These are phyloP conservation scores for Royoungia palumana DNA, from an alignment of 768 basidiomycete species.

Conservation along the genomic window DNA sequence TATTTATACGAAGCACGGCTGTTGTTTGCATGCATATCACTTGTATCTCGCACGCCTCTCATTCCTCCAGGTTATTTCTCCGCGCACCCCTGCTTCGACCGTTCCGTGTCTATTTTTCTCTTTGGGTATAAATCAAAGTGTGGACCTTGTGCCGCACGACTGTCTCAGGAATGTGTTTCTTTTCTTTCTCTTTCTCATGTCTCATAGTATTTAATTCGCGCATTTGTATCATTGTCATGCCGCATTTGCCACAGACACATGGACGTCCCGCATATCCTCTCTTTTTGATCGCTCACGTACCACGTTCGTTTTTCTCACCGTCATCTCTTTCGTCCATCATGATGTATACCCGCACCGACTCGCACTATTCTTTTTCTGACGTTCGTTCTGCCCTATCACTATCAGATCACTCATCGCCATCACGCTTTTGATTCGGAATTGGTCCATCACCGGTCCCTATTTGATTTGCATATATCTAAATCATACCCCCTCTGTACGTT, in stretches of 20 bases:
- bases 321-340: not conserved
- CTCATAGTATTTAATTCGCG: constrained; percentile 28
- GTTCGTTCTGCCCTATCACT: constrained; percentile 4
- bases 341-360: constrained; percentile 3
- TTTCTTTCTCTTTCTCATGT: constrained; percentile 7
- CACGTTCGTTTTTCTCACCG: constrained; percentile 1
- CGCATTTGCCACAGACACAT: not conserved
- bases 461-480: too few relatives aligned
- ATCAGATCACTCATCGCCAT: not conserved
- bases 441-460: too few relatives aligned
- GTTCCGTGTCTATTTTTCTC: constrained; percentile 4
- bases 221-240: constrained; percentile 24
- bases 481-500: constrained; percentile 1
- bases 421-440: constrained; percentile 1
- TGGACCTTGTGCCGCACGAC: constrained; percentile 15
- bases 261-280: not conserved
- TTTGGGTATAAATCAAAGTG: constrained; percentile 1
- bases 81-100: constrained; percentile 8
- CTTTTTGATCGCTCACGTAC: constrained; percentile 4
- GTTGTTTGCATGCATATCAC: constrained; percentile 18
- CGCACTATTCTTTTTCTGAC: constrained; percentile 3
- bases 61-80: constrained; percentile 1
- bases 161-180: not conserved
- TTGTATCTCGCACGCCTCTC: constrained; percentile 16
- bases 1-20: constrained; percentile 26